Evolutionary conservation across 768 basidiomycete species (phyloP), one percentile per base, ranked within the genome.

Genomic region (Rhodotorula sphaerocarpa): DNA sequence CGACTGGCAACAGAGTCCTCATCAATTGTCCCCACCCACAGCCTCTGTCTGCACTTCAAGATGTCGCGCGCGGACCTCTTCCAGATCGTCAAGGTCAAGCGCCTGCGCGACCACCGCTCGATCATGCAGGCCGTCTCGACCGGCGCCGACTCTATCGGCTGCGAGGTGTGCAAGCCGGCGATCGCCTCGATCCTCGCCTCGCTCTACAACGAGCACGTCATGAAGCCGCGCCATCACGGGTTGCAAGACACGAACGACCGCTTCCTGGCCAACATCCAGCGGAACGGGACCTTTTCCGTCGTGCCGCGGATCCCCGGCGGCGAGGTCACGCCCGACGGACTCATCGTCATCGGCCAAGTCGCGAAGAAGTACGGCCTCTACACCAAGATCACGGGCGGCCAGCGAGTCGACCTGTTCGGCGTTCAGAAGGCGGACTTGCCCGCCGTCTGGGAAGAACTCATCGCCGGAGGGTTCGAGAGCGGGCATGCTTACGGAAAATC

Each of bases 401-500:
- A 84, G 70, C 81, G 84, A 27, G 81, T 86, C 60, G 85, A 86
- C 69, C 73, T 86, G 72, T 86, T 87, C 64, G 86, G 86, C 6
- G 85, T 85, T 3, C 77, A 77, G 59, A 85, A 85, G 71, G 80
- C 82, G 63, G 85, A 86, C 67, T 76, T 86, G 16, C 86, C 85
- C 0, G 79, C 79, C 28, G 86, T 86, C 31, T 81, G 81, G 86
- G 82, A 63, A 59, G 80, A 82, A 68, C 80, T 86, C 10, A 77
- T 80, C 58, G 74, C 76, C 7, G 84, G 83, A 7, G 86, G 86
- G 12, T 85, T 88, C 66, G 84, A 87, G 74, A 84, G 83, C 42
- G 86, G 86, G 3, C 85, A 86, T 70, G 86, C 83, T 0, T 87
- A 87, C 71, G 86, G 85, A 63, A 82, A 82, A 69, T 78, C 80